Conservation (phyloP, 805 yeast genomes). For the Yarrowia sp. region DNA sequence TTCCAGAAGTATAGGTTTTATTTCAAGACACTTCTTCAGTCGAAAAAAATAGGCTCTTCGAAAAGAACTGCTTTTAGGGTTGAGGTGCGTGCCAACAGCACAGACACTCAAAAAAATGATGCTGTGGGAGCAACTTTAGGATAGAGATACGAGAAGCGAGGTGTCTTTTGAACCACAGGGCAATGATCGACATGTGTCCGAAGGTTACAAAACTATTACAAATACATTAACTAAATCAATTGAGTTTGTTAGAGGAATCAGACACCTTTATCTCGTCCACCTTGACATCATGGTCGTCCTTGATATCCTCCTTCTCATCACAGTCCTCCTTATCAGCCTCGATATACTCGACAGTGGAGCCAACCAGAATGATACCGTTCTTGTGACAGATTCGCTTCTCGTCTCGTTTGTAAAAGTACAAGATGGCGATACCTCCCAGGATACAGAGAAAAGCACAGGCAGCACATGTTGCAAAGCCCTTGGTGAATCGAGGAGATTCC, state of each 20-base stretch:
- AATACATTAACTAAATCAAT: background rate
- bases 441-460: conserved; percentile 26
- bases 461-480: conserved; percentile 32
- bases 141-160: background rate
- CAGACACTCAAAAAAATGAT: background rate
- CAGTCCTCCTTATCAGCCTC: background rate
- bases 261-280: background rate
- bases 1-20: background rate
- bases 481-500: conserved; percentile 33
- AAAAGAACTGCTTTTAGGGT: background rate
- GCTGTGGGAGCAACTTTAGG: background rate
- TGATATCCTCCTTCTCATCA: background rate
- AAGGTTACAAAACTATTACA: no score
- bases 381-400: conserved; percentile 47
- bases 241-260: background rate
- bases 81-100: background rate
- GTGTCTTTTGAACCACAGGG: no score
- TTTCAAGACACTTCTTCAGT: background rate
- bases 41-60: conserved; percentile 11
- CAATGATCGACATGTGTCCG: no score
- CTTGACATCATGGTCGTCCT: background rate
- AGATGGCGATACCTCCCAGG: conserved; percentile 39
- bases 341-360: conserved; percentile 4
- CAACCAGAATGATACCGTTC: conserved; percentile 46
- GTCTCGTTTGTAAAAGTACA: conserved; percentile 52